Base-by-base conservation (phyloP, 805 yeast species). In the Cyberlindnera mycetangii region DNA sequence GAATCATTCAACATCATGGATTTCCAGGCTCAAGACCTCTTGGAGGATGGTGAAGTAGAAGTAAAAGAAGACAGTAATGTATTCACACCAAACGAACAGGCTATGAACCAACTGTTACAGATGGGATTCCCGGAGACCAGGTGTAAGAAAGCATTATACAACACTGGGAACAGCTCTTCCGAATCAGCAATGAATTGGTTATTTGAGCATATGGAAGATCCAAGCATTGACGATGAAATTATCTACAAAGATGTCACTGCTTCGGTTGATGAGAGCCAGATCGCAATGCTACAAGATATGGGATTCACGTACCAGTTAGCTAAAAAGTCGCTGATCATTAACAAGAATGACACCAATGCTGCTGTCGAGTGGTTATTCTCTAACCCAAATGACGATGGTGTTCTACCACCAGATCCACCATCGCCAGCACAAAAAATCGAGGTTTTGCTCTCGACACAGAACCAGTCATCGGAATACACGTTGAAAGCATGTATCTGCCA, bases 141-240 rank as follows among this genome's bases (percentile, higher is more conserved):
- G 39, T 72, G 83, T 34, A 69, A 70, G 24, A 78, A 81, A 53
- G 96, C 92, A 0, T 68, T 92, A 28, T 83, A 72, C 54, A 66
- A 76, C 17, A 88, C 96, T 0, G 92, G 89, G 0, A 89, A 89
- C 54, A 54, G 66, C 1, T 61, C 67, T 3, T 58, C 69, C 0
- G 97, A 92, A 51, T 72, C 73, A 6, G 96, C 97, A 0, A 81
- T 86, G 85, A 86, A 88, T 54, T 88, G 97, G 96, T 61, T 93
- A 6, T 83, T 93, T 58, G 85, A 76, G 17, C 96, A 90, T 58
- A 79, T 89, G 83, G 97, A 90, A 19, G 97, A 88, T 61, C 60
- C 81, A 1, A 85, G 78, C 55, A 75, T 90, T 35, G 95, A 90
- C 60, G 79, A 66, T 7, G 67, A 70, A 7, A 42, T 48, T 24